Base-by-base conservation (phyloP, 495 filamentous ascomycete genomes). In the Penicillium longicatenatum region DNA sequence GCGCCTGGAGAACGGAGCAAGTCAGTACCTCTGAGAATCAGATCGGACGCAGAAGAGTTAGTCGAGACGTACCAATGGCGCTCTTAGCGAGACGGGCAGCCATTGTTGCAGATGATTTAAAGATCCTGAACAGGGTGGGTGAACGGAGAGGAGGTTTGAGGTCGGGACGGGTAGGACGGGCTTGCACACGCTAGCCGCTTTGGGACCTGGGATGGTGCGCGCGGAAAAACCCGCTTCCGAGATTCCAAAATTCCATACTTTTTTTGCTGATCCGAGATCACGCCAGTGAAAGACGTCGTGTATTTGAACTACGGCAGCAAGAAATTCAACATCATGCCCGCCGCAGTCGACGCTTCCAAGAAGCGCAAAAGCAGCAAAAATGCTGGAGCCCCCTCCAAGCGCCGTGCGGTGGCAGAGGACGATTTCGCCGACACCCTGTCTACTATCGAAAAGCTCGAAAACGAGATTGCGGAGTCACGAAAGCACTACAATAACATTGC, bases 401-500 rank as follows among this genome's bases (percentile, higher is more conserved):
- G 82, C 55, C 77, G 79, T 52, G 79, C 73, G 50, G 68, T 72
- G 29, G 68, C 66, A 46, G 70, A 74, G 57, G 69, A 74, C 35
- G 65, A 73, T 49, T 70, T 75, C 59, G 71, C 82, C 55, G 77
- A 83, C 68, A 70, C 69, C 10, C 76, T 84, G 65, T 74, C 79
- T 48, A 79, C 83, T 50, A 86, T 94, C 54, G 71, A 87, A 52
- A 67, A 81, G 17, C 84, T 96, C 21, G 91, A 96, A 75, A 76
- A 81, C 57, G 85, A 91, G 59, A 89, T 96, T 47, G 79, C 88
- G 55, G 86, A 93, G 69, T 95, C 91, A 24, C 88, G 86, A 57
- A 89, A 89, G 69, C 80, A 96, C 70, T 97, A 94, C 79, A 97
- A 98, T 77, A 92, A 94, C 63, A 95, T 97, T 65, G 85, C 86